Evolutionary conservation across 495 filamentous ascomycete genomes (phyloP).

Genomic region (Cetradonia linearis): DNA sequence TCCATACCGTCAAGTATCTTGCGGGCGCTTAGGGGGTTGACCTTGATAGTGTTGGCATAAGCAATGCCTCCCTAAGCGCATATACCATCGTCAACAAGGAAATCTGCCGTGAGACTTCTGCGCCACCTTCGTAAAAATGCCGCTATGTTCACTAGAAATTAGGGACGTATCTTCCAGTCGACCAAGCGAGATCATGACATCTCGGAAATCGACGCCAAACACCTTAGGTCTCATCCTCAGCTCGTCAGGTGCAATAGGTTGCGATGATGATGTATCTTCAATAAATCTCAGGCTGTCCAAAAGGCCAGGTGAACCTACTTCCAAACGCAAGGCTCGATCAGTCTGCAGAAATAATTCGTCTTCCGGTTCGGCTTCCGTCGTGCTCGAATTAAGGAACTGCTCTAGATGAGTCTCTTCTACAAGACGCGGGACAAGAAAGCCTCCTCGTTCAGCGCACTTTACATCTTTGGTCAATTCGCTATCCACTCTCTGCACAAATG

Average conservation of each 20-base stretch:
- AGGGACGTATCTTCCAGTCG: slow-evolving; percentile 27
- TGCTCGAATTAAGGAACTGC: not conserved
- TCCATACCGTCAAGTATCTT: slow-evolving; percentile 31
- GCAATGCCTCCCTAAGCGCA: slow-evolving; percentile 32
- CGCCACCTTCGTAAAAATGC: slow-evolving; percentile 46
- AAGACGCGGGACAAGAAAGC: not conserved
- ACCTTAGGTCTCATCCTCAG: not conserved
- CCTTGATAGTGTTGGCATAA: slow-evolving; percentile 1
- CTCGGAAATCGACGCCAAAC: slow-evolving; percentile 27
- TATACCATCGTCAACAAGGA: slow-evolving; percentile 46
- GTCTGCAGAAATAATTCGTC: not conserved
- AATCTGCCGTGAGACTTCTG: slow-evolving; percentile 32
- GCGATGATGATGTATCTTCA: not conserved
- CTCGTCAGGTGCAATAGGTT: slow-evolving; percentile 11
- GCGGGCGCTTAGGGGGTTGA: not conserved
- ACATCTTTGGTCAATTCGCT: not conserved
- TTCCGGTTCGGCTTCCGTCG: not conserved
- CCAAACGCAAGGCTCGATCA: not conserved
- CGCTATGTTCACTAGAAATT: slow-evolving; percentile 44
- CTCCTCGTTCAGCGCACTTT: not conserved
- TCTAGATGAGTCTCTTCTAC: not conserved
- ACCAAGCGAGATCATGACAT: slow-evolving; percentile 32
- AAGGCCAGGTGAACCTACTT: slow-evolving; percentile 11
- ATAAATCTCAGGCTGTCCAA: slow-evolving; percentile 13
- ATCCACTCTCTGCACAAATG: not conserved